Percentiles rank a stretch among this genome's conserved stretches.
phyloP scores from a whole-genome alignment of 768 basidiomycete species.

The Rhodotorula graminis region DNA sequence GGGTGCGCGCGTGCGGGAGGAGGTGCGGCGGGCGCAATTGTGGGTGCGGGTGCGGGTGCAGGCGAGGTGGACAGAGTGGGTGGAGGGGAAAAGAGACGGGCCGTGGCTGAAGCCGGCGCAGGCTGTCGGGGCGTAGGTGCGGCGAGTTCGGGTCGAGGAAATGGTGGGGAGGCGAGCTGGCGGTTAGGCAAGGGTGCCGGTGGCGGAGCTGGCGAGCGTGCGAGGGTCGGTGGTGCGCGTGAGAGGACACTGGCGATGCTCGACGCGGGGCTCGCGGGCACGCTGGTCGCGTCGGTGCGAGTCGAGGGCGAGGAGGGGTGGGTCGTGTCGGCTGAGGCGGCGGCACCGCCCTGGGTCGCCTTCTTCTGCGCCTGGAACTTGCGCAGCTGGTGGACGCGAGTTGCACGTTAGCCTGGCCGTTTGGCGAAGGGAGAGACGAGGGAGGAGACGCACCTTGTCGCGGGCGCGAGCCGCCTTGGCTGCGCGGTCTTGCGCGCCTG shows the following conservation, averaged over 20 bases:
- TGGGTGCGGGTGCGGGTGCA: constrained; percentile 2
- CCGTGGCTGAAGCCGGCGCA: background rate
- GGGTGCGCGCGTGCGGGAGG: background rate
- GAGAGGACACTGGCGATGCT: background rate
- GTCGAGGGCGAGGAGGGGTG: background rate
- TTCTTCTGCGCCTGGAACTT: constrained; percentile 33
- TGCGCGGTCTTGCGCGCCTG: constrained; percentile 29
- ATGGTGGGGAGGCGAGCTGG: background rate
- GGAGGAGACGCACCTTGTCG: constrained; percentile 26
- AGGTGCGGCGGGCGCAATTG: constrained; percentile 9
- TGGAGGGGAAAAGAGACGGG: background rate
- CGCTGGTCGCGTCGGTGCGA: constrained; percentile 1
- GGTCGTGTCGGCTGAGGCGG: background rate
- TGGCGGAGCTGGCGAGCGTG: background rate
- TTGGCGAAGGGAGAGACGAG: background rate
- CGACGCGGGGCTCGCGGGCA: constrained; percentile 14
- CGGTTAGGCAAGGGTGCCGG: background rate
- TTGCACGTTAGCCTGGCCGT: constrained; percentile 6
- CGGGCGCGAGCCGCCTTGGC: constrained; percentile 35
- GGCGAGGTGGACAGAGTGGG: background rate
- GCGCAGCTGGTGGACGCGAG: constrained; percentile 30
- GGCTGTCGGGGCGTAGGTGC: constrained; percentile 3
- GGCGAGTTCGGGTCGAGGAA: background rate
- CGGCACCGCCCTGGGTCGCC: background rate
- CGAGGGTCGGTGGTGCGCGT: background rate